A percentile compares a stretch with the other conserved stretches of the same genome.
phyloP scores from a whole-genome alignment of 1,284 basidiomycete species.

The Leccinum subatratum region DNA sequence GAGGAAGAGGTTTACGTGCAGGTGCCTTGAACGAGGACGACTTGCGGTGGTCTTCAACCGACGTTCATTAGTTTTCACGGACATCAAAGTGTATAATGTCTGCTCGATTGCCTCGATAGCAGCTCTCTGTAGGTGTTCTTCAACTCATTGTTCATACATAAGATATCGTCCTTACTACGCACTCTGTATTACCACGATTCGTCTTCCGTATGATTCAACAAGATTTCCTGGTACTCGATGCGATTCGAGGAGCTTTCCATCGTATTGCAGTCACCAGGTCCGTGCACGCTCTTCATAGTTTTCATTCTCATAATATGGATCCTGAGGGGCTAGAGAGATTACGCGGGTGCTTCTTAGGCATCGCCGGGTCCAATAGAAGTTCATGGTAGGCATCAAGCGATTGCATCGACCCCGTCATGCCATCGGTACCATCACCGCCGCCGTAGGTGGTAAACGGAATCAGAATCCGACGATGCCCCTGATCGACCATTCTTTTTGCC shows the following conservation, averaged over 20 bases:
- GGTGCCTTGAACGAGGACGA: slow-evolving; percentile 6
- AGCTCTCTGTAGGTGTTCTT: slow-evolving; percentile 40
- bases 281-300: slow-evolving; percentile 47
- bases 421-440: slow-evolving; percentile 26
- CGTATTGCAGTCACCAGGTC: slow-evolving; percentile 55
- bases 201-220: slow-evolving; percentile 55
- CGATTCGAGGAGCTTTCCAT: slow-evolving; percentile 59
- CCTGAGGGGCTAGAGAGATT: slow-evolving; percentile 14
- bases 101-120: slow-evolving; percentile 66
- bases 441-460: slow-evolving; percentile 17
- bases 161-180: slow-evolving; percentile 22
- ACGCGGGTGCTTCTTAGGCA: slow-evolving; percentile 14
- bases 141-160: slow-evolving; percentile 1
- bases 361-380: slow-evolving; percentile 1
- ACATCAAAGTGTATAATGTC: slow-evolving; percentile 52
- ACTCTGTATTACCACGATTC: slow-evolving; percentile 65
- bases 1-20: neutral
- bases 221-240: slow-evolving; percentile 61
- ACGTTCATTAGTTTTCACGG: no score
- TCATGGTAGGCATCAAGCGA: slow-evolving; percentile 9
- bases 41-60: slow-evolving; percentile 26
- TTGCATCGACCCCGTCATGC: slow-evolving; percentile 22
- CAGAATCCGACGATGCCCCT: slow-evolving; percentile 29
- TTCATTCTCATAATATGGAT: slow-evolving; percentile 18
- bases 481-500: slow-evolving; percentile 25